Conservation (phyloP, 306 rosid species). For the Rosa lucieae region DNA sequence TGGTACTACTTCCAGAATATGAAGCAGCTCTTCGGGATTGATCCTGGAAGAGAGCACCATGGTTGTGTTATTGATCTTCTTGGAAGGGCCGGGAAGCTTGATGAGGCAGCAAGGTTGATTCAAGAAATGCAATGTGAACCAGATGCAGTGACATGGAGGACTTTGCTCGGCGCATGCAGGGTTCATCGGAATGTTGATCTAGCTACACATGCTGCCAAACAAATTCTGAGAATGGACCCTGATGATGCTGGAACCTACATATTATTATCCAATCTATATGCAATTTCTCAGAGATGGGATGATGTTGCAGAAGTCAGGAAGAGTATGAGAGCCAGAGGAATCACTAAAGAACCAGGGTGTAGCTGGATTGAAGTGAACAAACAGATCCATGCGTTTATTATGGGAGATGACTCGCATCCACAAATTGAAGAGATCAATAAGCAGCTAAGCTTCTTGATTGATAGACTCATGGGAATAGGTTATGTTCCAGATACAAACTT, state of each 20-base stretch:
- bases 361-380: constrained; percentile 91
- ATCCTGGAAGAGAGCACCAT: constrained; percentile 79
- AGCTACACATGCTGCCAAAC: constrained; percentile 71
- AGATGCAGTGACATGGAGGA: constrained; percentile 85
- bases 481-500: constrained; percentile 83
- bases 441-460: constrained; percentile 49
- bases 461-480: constrained; percentile 50
- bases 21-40: constrained; percentile 67
- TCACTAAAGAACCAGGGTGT: constrained; percentile 86
- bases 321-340: constrained; percentile 59
- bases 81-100: constrained; percentile 85
- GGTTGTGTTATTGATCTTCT: constrained; percentile 91
- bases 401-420: constrained; percentile 78
- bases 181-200: constrained; percentile 64
- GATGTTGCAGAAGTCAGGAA: constrained; percentile 70
- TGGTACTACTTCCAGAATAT: constrained; percentile 67
- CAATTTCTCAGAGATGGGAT: constrained; percentile 75
- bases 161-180: constrained; percentile 86
- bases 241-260: constrained; percentile 80
- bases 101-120: constrained; percentile 64
- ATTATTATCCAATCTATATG: constrained; percentile 70
- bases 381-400: constrained; percentile 67
- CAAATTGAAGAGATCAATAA: constrained; percentile 60
- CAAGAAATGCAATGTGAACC: constrained; percentile 66
- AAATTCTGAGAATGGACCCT: constrained; percentile 63